Conservation (phyloP, 805 yeast species). For the Helenozyma baotianmanensis region DNA sequence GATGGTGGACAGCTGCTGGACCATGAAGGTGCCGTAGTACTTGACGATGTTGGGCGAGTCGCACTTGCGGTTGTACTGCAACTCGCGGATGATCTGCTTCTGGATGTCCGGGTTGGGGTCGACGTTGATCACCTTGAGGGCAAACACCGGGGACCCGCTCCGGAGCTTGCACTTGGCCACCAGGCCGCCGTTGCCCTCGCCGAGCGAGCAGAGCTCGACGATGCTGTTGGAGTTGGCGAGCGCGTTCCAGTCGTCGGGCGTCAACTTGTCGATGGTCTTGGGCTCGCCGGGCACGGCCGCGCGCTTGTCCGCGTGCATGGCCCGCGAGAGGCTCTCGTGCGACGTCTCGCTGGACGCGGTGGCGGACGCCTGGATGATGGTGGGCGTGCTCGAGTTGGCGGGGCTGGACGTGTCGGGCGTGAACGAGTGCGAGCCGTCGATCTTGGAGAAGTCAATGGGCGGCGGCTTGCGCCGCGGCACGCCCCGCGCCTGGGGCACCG, state of each 20-base stretch:
- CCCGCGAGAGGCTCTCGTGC: too few species aligned
- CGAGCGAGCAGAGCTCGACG: slow-evolving; percentile 64
- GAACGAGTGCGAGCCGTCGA: slow-evolving; percentile 23
- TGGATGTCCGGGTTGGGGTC: slow-evolving; percentile 84
- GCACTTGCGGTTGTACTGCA: slow-evolving; percentile 82
- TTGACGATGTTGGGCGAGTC: slow-evolving; percentile 80
- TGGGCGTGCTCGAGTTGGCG: slow-evolving; percentile 2
- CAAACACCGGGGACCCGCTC: slow-evolving; percentile 65
- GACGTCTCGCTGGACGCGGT: background rate
- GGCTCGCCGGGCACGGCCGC: background rate
- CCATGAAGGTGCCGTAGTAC: slow-evolving; percentile 88
- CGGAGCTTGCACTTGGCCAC: slow-evolving; percentile 73
- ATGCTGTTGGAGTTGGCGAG: slow-evolving; percentile 58
- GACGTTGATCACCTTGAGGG: slow-evolving; percentile 69
- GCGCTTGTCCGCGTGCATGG: background rate
- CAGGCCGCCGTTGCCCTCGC: slow-evolving; percentile 94
- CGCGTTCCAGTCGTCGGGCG: slow-evolving; percentile 71
- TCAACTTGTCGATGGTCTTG: slow-evolving; percentile 43
- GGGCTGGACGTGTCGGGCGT: slow-evolving; percentile 8
- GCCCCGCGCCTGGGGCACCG: slow-evolving; percentile 8
- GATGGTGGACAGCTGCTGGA: slow-evolving; percentile 71
- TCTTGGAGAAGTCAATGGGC: slow-evolving; percentile 37
- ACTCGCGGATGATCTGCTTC: slow-evolving; percentile 84
- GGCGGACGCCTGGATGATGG: slow-evolving; percentile 7
- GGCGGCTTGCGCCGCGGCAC: slow-evolving; percentile 35